phyloP scores from a whole-genome alignment of 2,329 filamentous ascomycete genomes.

The Ophiostoma quercus region DNA sequence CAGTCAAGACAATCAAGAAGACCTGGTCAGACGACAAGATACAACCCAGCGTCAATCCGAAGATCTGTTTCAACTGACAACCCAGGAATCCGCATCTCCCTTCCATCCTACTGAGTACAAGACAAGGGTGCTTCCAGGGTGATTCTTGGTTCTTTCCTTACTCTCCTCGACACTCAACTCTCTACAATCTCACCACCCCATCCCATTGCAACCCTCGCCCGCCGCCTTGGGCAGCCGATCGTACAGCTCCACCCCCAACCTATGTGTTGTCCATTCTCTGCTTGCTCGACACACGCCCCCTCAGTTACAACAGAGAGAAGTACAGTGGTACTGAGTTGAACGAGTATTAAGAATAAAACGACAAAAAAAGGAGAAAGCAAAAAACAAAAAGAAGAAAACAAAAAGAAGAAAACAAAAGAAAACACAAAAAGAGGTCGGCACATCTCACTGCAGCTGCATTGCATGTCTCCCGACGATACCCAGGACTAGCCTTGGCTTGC shows the following conservation, averaged over 20 bases:
- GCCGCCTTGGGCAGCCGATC: constrained; percentile 24
- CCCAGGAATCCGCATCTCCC: background rate
- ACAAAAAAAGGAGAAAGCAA: background rate
- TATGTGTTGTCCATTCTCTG: constrained; percentile 11
- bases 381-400: background rate
- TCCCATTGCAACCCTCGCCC: constrained; percentile 22
- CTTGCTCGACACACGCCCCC: background rate
- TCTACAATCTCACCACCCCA: constrained; percentile 14
- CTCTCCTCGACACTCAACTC: background rate
- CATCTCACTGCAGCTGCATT: background rate
- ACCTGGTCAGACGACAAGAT: background rate
- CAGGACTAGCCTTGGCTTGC: constrained; percentile 11
- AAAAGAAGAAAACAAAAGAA: background rate
- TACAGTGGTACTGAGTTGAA: background rate
- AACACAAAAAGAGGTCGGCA: background rate
- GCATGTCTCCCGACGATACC: constrained; percentile 17
- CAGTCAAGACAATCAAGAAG: background rate
- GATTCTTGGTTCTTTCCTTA: background rate
- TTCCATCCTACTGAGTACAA: constrained; percentile 13
- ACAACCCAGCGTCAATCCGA: background rate
- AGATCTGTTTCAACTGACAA: background rate
- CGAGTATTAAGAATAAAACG: background rate
- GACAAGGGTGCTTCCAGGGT: constrained; percentile 3
- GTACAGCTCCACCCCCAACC: constrained; percentile 16
- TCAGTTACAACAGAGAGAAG: constrained; percentile 9